Conservation (phyloP, 75 land plant species). For the Pseudotsuga menziesii region DNA sequence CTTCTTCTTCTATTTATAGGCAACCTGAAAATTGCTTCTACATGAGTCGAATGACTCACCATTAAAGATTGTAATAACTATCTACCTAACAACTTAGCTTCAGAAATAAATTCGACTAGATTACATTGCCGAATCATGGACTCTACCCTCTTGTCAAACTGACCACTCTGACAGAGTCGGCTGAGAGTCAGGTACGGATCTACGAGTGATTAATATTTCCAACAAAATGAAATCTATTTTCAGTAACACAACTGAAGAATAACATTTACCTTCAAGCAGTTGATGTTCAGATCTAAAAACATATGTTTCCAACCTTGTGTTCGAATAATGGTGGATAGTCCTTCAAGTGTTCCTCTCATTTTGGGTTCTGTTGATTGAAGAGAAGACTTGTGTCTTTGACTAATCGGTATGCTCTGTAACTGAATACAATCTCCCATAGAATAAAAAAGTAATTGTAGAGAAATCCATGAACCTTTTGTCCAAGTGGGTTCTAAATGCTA, state of each 20-base stretch:
- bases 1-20: too few relatives aligned
- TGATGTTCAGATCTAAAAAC: constrained; percentile 92
- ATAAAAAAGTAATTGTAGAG: neutral
- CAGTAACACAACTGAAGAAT: neutral
- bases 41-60: too few relatives aligned
- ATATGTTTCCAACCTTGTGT: constrained; percentile 91
- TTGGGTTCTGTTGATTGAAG: constrained; percentile 12
- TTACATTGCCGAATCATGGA: too few relatives aligned
- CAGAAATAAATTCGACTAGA: too few relatives aligned
- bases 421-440: constrained; percentile 6
- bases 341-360: constrained; percentile 71
- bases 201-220: too few relatives aligned
- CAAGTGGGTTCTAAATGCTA: neutral
- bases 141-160: too few relatives aligned
- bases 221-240: neutral
- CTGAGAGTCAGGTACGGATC: too few relatives aligned
- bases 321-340: constrained; percentile 53
- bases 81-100: too few relatives aligned
- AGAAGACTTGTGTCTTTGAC: constrained; percentile 6
- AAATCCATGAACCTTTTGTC: neutral
- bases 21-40: too few relatives aligned
- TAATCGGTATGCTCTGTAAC: constrained; percentile 36
- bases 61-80: too few relatives aligned
- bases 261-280: constrained; percentile 78
- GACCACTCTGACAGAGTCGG: too few relatives aligned